Evolutionary conservation across 2,329 filamentous ascomycete genomes (phyloP).

Genomic region (Scolecobasidium constrictum): DNA sequence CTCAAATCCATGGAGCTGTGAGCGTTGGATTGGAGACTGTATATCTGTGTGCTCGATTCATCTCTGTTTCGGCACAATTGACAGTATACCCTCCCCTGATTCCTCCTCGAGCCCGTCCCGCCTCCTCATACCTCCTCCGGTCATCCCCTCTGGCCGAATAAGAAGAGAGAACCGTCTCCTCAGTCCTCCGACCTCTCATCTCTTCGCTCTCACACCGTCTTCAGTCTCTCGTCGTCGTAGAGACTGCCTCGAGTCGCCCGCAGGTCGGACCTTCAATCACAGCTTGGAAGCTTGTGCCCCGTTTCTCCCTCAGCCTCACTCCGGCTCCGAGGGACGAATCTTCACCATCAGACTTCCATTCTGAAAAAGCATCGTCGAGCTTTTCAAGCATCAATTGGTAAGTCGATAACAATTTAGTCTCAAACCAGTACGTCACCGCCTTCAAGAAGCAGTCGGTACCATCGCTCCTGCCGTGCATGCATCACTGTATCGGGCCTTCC

Average conservation of each 20-base stretch:
- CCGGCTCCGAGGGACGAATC: no score
- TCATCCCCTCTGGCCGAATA: background rate
- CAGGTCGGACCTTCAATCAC: background rate
- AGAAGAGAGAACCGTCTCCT: background rate
- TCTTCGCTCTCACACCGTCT: background rate
- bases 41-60: background rate
- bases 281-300: background rate
- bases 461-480: no score
- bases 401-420: no score
- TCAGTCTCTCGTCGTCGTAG: background rate
- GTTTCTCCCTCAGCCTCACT: background rate
- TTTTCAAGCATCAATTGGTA: slow-evolving; percentile 1
- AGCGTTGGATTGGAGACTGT: background rate
- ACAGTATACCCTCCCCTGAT: background rate
- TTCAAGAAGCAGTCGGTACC: no score
- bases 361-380: slow-evolving; percentile 1
- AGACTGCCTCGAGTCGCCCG: background rate
- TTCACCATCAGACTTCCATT: no score
- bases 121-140: background rate
- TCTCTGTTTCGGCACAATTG: background rate
- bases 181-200: background rate
- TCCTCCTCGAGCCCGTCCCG: background rate
- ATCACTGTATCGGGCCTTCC: no score
- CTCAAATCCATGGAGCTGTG: background rate
- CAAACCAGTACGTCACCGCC: no score